Evolutionary conservation across 805 yeast genomes (phyloP).

Genomic region (Cyberlindnera sargentensis): DNA sequence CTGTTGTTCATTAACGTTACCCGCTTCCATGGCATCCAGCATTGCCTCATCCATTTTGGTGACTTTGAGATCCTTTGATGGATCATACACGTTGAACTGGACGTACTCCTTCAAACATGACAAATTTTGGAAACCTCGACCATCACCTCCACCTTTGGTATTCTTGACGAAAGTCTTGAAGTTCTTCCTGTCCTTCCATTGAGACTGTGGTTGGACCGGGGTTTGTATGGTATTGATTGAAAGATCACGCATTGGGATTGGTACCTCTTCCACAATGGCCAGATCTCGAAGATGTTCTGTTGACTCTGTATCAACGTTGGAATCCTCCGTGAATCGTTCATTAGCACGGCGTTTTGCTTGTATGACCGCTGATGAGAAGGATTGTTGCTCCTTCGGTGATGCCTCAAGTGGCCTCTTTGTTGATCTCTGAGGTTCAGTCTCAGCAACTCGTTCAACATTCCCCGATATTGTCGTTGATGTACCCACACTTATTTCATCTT

Average conservation of each 20-base stretch:
- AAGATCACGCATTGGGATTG: conserved; percentile 13
- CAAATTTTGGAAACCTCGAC: conserved; percentile 9
- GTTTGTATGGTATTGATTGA: neutral
- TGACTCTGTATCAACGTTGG: conserved; percentile 19
- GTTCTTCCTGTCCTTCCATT: conserved; percentile 30
- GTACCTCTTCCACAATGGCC: conserved; percentile 29
- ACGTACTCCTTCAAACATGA: conserved; percentile 29
- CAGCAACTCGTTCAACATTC: neutral
- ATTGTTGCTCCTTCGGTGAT: neutral
- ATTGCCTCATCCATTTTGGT: conserved; percentile 9
- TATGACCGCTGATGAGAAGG: conserved; percentile 14
- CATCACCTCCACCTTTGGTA: conserved; percentile 10
- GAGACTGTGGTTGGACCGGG: conserved; percentile 4
- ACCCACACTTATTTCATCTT: too few species aligned
- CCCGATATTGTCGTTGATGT: neutral
- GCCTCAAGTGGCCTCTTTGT: neutral
- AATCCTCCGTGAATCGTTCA: conserved; percentile 13
- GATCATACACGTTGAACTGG: conserved; percentile 22
- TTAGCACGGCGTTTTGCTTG: conserved; percentile 17
- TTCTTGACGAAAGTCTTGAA: conserved; percentile 33
- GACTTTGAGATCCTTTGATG: conserved; percentile 4
- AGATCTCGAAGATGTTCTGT: conserved; percentile 26
- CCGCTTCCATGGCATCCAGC: conserved; percentile 6
- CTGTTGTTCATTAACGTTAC: neutral
- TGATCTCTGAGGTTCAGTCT: neutral